phyloP scores from a whole-genome alignment of 257 asterid species.

The Ajuga chamaepitys region DNA sequence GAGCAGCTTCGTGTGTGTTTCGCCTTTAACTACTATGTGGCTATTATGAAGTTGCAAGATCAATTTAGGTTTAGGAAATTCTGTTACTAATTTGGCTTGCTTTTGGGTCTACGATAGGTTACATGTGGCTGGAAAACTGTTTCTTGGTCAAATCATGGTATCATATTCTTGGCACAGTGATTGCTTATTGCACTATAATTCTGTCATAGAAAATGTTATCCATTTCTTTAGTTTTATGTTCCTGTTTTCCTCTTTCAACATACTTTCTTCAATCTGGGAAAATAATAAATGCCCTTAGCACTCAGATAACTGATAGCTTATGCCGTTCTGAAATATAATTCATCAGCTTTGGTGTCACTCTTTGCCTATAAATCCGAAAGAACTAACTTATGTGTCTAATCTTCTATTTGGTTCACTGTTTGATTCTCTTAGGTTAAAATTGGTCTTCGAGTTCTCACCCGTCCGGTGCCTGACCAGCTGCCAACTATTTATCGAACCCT shows the following conservation, averaged over 20 bases:
- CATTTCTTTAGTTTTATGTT: not conserved
- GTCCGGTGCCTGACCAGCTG: conserved; percentile 74
- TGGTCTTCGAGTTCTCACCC: conserved; percentile 90
- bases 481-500: conserved; percentile 82
- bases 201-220: not conserved
- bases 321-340: not conserved
- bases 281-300: not conserved
- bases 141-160: not conserved
- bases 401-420: conserved; percentile 2
- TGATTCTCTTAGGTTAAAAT: conserved; percentile 58
- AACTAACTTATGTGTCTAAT: not conserved
- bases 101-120: not conserved
- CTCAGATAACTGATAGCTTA: not conserved
- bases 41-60: not conserved
- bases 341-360: not conserved
- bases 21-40: too few relatives aligned
- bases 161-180: not conserved
- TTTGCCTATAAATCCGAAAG: not conserved
- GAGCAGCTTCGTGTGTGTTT: too few relatives aligned
- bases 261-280: not conserved
- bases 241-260: not conserved
- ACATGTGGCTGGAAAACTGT: not conserved
- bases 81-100: not conserved
- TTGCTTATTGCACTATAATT: not conserved
- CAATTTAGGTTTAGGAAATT: not conserved